Conservation (phyloP, 75 land plant genomes). For the Pinus tabuliformis region DNA sequence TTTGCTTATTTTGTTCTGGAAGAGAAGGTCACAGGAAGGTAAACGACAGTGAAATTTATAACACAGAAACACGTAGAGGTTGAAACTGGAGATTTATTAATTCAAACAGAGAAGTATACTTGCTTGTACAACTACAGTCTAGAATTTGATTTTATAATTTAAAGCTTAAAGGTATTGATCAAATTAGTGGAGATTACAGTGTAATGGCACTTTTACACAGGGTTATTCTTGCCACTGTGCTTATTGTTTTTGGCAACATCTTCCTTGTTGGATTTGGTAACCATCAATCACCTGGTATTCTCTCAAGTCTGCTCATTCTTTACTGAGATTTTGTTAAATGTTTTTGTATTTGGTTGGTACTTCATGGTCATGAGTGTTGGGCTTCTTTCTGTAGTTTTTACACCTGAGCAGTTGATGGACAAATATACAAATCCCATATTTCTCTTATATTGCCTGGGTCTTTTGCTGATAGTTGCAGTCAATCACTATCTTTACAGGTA, state of each 20-base stretch:
- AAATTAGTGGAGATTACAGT: neutral
- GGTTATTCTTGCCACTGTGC: constrained; percentile 79
- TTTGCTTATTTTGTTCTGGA: constrained; percentile 92
- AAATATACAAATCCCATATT: constrained; percentile 80
- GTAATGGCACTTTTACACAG: constrained; percentile 32
- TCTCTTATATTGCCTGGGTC: constrained; percentile 73
- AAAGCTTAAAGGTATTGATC: neutral
- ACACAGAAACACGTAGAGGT: neutral
- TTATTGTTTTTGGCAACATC: constrained; percentile 88
- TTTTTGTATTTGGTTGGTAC: neutral
- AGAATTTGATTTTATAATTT: neutral
- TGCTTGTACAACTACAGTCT: neutral
- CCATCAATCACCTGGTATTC: constrained; percentile 85
- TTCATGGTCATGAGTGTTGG: neutral
- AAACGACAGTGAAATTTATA: constrained; percentile 18
- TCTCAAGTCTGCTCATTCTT: constrained; percentile 4
- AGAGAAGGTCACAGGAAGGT: constrained; percentile 87
- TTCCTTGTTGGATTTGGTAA: constrained; percentile 99
- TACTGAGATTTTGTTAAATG: neutral
- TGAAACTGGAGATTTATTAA: neutral
- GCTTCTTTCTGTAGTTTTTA: constrained; percentile 65
- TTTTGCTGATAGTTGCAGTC: constrained; percentile 59
- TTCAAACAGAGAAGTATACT: constrained; percentile 2
- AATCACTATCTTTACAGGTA: constrained; percentile 89
- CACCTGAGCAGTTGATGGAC: constrained; percentile 87